Conservation (phyloP, 441 rosid genomes). For the Bocquillonia castaneifolia region DNA sequence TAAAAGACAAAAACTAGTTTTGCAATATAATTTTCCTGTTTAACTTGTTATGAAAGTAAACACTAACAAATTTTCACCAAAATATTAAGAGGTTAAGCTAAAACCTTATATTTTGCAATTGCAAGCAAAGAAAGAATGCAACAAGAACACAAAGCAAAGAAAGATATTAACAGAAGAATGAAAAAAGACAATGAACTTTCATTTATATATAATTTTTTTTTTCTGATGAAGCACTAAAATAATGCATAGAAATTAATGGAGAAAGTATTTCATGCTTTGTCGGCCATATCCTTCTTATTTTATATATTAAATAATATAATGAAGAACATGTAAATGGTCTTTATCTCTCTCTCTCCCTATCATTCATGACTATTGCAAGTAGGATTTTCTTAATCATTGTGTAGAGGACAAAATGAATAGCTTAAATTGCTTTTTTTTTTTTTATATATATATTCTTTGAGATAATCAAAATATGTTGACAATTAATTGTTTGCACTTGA, state of each 20-base stretch:
- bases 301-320: neutral
- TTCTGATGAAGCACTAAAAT: slow-evolving; percentile 28
- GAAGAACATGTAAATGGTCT: neutral
- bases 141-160: too few relatives aligned
- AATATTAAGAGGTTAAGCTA: too few relatives aligned
- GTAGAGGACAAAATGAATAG: slow-evolving; percentile 13
- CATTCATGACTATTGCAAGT: slow-evolving; percentile 2
- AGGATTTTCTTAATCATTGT: slow-evolving; percentile 30
- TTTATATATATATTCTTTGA: slow-evolving; percentile 22
- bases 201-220: neutral
- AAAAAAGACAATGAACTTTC: slow-evolving; percentile 4
- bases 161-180: neutral
- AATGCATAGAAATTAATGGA: slow-evolving; percentile 30
- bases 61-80: too few relatives aligned
- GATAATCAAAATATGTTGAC: slow-evolving; percentile 22
- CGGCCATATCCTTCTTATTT: slow-evolving; percentile 36
- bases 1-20: too few relatives aligned
- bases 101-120: too few relatives aligned
- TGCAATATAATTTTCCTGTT: too few relatives aligned
- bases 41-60: neutral
- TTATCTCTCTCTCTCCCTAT: neutral
- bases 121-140: too few relatives aligned
- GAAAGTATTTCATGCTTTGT: slow-evolving; percentile 38
- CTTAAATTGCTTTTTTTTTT: slow-evolving; percentile 16
- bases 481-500: too few relatives aligned